These are phyloP conservation scores for Hypoxylon sp. DNA, from an alignment of 2,329 filamentous ascomycete species.

Conservation along the genomic window DNA sequence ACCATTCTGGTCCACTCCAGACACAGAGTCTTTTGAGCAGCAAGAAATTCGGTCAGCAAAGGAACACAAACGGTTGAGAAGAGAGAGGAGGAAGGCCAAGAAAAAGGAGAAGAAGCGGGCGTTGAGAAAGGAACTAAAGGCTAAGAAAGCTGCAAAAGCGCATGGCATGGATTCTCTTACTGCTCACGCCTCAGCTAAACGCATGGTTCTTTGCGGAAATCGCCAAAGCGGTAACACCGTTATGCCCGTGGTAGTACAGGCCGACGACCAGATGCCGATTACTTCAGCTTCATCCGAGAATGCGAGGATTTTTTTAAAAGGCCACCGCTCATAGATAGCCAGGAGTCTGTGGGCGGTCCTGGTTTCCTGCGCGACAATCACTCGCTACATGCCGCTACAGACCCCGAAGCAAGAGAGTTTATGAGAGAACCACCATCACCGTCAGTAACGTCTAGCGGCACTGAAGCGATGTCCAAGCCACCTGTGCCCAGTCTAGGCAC, in stretches of 20 bases:
- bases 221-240: constrained; percentile 21
- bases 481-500: not conserved
- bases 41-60: constrained; percentile 2
- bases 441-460: constrained; percentile 3
- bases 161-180: not conserved
- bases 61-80: not conserved
- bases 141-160: not conserved
- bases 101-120: not conserved
- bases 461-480: not conserved
- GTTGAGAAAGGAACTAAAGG: not conserved
- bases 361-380: constrained; percentile 20
- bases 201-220: not conserved
- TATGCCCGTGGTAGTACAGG: not conserved
- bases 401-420: constrained; percentile 6
- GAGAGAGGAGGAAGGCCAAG: not conserved
- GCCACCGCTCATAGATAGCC: constrained; percentile 42
- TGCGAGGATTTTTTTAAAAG: constrained; percentile 41
- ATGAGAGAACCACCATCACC: constrained; percentile 7
- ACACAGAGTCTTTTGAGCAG: constrained; percentile 1
- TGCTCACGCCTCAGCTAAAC: not conserved
- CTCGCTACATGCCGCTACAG: not conserved
- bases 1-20: constrained; percentile 43
- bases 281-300: not conserved
- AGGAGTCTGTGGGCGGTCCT: constrained; percentile 45
- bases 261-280: not conserved